Evolutionary conservation across 768 basidiomycete genomes (phyloP), one percentile per base, ranked within the genome.

Genomic region (Mycena pura): DNA sequence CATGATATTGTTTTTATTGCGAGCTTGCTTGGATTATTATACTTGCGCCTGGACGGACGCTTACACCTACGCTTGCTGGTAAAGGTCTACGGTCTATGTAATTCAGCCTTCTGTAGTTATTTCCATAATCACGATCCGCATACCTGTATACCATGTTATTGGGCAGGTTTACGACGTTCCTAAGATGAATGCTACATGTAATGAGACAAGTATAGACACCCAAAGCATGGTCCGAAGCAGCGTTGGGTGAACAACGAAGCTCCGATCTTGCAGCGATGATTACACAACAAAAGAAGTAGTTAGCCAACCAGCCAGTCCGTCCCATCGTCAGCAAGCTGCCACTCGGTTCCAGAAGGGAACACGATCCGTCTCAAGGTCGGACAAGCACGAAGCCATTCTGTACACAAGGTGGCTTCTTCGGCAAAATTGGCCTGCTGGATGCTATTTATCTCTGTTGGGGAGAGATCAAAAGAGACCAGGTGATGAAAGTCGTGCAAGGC

Each of bases 341-440:
- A 87, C 62, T 85, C 83, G 17, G 76, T 82, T 61, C 79, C 77
- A 13, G 82, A 83, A 7, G 86, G 86, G 67, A 88, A 88, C 46
- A 83, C 72, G 67, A 88, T 78, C 25, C 78, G 77, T 36, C 79
- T 76, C 47, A 88, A 74, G 6, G 82, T 76, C 0, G 84, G 83
- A 67, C 87, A 88, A 21, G 80, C 84, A 27, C 78, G 76, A 38
- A 72, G 68, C 86, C 86, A 89, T 56, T 85, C 82, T 45, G 66
- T 65, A 65, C 86, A 87, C 25, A 89, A 76, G 1, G 76, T 71
- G 25, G 71, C 70, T 70, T 88, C 86, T 66, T 88, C 86, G 27
- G 76, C 70, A 15, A 75, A 64, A 62, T 81, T 78, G 10, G 77
- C 73, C 15, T 76, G 73, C 36, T 77, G 81, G 44, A 77, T 72